A percentile compares a stretch with the other conserved stretches of the same genome.
phyloP scores from a whole-genome alignment of 2,329 filamentous ascomycete genomes.

The Monilinia vaccinii-corymbosi region DNA sequence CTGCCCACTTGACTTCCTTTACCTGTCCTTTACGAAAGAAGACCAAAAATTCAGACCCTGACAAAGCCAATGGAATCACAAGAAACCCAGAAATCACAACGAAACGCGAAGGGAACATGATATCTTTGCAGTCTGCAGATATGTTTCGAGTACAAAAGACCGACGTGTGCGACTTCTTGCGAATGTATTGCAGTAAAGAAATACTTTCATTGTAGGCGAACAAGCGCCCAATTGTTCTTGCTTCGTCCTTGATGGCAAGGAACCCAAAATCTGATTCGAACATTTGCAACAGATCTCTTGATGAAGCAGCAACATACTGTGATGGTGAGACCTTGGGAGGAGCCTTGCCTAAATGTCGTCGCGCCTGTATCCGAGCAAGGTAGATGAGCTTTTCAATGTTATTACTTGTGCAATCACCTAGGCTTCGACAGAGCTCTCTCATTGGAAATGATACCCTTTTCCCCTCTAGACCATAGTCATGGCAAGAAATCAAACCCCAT shows the following conservation, averaged over 20 bases:
- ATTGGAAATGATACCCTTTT: slow-evolving; percentile 31
- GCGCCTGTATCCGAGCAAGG: slow-evolving; percentile 10
- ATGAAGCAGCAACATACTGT: slow-evolving; percentile 16
- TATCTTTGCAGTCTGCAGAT: slow-evolving; percentile 65
- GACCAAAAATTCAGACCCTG: slow-evolving; percentile 77
- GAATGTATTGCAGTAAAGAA: slow-evolving; percentile 75
- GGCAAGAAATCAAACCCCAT: slow-evolving; percentile 83
- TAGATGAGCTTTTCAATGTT: slow-evolving; percentile 18
- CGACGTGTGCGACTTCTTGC: slow-evolving; percentile 63
- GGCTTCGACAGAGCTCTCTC: slow-evolving; percentile 71
- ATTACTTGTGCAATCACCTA: slow-evolving; percentile 44
- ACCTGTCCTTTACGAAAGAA: slow-evolving; percentile 74
- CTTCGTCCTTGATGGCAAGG: slow-evolving; percentile 80
- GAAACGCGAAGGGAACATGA: slow-evolving; percentile 73
- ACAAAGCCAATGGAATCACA: slow-evolving; percentile 71
- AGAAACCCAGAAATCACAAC: slow-evolving; percentile 69
- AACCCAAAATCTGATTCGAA: slow-evolving; percentile 41
- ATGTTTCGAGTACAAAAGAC: slow-evolving; percentile 75
- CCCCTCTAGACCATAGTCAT: slow-evolving; percentile 65
- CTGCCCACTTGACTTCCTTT: slow-evolving; percentile 71
- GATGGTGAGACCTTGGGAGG: slow-evolving; percentile 11
- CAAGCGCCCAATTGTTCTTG: slow-evolving; percentile 69
- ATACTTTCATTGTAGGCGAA: slow-evolving; percentile 77
- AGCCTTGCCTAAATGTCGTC: slow-evolving; percentile 7
- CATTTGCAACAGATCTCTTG: slow-evolving; percentile 17